phyloP scores from a whole-genome alignment of 108 stramenopile species.

The Aurantiochytrium sp. region DNA sequence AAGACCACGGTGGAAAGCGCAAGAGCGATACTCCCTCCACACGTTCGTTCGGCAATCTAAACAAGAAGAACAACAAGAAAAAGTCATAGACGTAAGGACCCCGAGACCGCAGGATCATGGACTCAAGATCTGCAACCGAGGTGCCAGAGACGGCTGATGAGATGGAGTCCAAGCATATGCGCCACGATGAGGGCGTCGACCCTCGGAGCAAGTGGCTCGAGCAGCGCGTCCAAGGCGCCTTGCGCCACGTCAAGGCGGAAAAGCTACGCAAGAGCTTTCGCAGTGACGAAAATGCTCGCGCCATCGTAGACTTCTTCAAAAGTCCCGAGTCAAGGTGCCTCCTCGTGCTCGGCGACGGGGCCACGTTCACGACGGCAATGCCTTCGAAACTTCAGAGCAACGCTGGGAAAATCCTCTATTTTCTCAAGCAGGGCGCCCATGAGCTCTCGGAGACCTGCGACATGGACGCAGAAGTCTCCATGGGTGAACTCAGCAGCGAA shows the following conservation, averaged over 20 bases:
- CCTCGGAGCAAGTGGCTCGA: not conserved
- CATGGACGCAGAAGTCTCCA: not conserved
- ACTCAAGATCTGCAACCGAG: not conserved
- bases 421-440: not conserved
- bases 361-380: not conserved
- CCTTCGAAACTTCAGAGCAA: not conserved
- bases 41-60: too few species aligned
- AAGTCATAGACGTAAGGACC: too few species aligned
- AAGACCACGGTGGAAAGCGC: too few species aligned
- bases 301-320: not conserved
- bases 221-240: not conserved
- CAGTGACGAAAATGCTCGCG: not conserved
- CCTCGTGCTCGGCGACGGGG: slow-evolving; percentile 5
- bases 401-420: not conserved
- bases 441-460: not conserved
- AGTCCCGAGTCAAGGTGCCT: not conserved
- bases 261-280: not conserved
- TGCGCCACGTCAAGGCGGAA: slow-evolving; percentile 19
- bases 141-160: not conserved
- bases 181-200: slow-evolving; percentile 5
- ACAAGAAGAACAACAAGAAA: too few species aligned
- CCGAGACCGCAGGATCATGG: too few species aligned
- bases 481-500: not conserved
- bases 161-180: not conserved
- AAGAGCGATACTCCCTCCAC: too few species aligned